Base-by-base conservation (phyloP, 2,329 filamentous ascomycete genomes). In the Nectriaceae sp. region DNA sequence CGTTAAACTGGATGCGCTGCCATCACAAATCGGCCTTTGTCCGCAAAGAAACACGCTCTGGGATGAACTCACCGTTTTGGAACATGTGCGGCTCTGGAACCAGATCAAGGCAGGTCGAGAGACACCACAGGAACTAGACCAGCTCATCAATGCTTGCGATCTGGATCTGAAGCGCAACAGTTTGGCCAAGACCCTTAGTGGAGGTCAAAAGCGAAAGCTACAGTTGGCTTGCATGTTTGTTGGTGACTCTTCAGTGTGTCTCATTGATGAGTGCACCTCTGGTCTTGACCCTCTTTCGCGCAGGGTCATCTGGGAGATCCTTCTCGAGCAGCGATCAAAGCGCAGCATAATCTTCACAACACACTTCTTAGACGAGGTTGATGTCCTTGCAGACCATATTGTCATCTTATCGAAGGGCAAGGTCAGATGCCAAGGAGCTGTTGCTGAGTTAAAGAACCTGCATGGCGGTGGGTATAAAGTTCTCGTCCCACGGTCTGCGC, bases 171-270 rank as follows among this genome's bases (percentile, higher is more conserved):
- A 89, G 65, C 65, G 75, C 10, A 71, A 76, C 21, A 77, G 80
- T 13, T 68, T 69, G 40, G 76, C 83, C 0, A 74, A 73, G 49
- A 83, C 80, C 2, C 70, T 88, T 11, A 87, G 83, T 38, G 85
- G 85, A 20, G 85, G 85, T 2, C 85, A 88, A 63, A 88, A 88
- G 69, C 73, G 85, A 22, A 88, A 88, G 61, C 73, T 88, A 4
- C 85, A 88, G 63, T 70, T 89, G 5, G 84, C 83, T 0, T 85
- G 86, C 74, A 88, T 88, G 84, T 83, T 89, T 57, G 84, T 82
- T 1, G 85, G 85, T 37, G 83, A 82, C 10, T 83, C 80, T 13
- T 77, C 75, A n/a, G 75, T 88, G 2, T 88, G 85, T 60, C 80
- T 83, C 52, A 77, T 89, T 20, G 85, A 89, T 56, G 85, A 89